Conservation (phyloP, 192 early-diverging fungal species). For the Backusella luteola region DNA sequence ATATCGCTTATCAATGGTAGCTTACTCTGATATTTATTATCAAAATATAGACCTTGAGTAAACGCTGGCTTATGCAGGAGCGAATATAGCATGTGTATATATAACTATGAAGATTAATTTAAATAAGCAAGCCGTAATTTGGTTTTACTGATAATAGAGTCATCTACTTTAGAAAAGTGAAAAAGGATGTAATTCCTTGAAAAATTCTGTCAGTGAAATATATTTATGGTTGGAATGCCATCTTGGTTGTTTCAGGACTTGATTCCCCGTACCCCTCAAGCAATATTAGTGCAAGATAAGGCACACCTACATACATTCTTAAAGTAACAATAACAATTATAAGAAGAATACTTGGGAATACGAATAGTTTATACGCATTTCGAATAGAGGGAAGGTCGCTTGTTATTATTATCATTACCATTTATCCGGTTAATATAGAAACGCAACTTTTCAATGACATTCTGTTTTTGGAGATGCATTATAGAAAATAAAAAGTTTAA, state of each 20-base stretch:
- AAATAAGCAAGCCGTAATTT: not conserved
- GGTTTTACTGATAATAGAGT: not conserved
- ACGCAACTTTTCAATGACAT: no score
- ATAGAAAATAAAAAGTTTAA: no score
- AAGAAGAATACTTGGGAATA: not conserved
- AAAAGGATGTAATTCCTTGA: not conserved
- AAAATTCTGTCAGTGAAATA: not conserved
- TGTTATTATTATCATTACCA: not conserved
- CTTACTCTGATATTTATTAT: not conserved
- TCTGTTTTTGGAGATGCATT: no score
- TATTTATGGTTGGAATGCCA: not conserved
- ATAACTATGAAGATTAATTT: not conserved
- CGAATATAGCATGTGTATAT: not conserved
- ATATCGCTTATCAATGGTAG: not conserved
- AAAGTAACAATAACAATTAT: not conserved
- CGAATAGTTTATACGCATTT: not conserved
- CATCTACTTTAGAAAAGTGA: not conserved
- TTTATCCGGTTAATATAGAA: not conserved
- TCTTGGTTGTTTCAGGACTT: not conserved
- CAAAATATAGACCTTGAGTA: not conserved
- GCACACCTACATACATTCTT: not conserved
- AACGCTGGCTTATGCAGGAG: not conserved
- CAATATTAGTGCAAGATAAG: no score
- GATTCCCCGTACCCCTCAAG: no score
- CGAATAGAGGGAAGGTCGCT: not conserved